Conservation (phyloP, 495 filamentous ascomycete species). For the Filosporella fistucella region DNA sequence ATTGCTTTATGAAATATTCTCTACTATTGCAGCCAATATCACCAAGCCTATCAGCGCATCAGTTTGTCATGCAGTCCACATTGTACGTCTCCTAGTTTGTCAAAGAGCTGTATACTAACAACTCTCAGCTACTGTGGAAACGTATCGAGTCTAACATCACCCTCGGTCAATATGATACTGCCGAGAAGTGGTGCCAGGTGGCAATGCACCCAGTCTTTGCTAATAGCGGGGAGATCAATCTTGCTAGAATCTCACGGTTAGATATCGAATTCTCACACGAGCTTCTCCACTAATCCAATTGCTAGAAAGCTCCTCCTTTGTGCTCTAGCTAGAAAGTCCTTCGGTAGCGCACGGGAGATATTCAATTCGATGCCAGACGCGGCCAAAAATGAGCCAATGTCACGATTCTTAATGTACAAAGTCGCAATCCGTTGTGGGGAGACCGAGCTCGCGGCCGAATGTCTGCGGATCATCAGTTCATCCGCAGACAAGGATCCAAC, state of each 20-base stretch:
- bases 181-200: slow-evolving; percentile 68
- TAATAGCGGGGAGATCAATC: slow-evolving; percentile 57
- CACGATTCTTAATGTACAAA: slow-evolving; percentile 71
- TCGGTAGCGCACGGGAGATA: slow-evolving; percentile 44
- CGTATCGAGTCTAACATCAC: slow-evolving; percentile 53
- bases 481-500: slow-evolving; percentile 44
- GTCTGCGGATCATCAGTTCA: slow-evolving; percentile 48
- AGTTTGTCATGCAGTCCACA: slow-evolving; percentile 66
- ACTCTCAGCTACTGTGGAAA: slow-evolving; percentile 72
- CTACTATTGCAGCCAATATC: slow-evolving; percentile 30
- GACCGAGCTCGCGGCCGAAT: slow-evolving; percentile 49
- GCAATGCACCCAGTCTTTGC: slow-evolving; percentile 62
- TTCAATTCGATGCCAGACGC: slow-evolving; percentile 57
- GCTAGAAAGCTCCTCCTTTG: slow-evolving; percentile 68
- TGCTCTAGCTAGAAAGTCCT: slow-evolving; percentile 50
- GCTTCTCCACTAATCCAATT: slow-evolving; percentile 15
- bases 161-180: slow-evolving; percentile 44
- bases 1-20: slow-evolving; percentile 33
- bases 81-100: slow-evolving; percentile 41
- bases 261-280: slow-evolving; percentile 2
- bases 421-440: slow-evolving; percentile 59
- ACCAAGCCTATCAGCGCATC: slow-evolving; percentile 40
- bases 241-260: slow-evolving; percentile 65
- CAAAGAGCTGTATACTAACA: background rate
- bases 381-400: slow-evolving; percentile 53